Evolutionary conservation across 2,329 filamentous ascomycete species (phyloP), one percentile per base, ranked within the genome.

Genomic region (Colletotrichum sp.): DNA sequence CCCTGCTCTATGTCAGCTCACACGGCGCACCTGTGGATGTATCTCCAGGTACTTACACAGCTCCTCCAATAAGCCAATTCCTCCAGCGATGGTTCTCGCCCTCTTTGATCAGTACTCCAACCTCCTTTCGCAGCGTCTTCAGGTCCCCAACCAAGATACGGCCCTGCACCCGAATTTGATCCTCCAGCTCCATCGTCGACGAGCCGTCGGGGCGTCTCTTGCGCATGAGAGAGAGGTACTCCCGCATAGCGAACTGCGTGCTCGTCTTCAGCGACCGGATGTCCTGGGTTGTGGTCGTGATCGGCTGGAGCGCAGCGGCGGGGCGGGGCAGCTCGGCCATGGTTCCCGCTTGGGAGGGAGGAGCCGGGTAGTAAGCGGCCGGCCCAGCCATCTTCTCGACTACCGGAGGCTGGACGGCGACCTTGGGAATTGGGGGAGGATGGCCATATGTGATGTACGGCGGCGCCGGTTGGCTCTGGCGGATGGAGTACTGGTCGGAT

Each of bases 51-150:
- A 84, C 89, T 86, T 79, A 91, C 89, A 90, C 81, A 18, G 88
- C 79, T 1, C 88, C 89, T 5, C 90, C 89, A 2, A 91, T 80
- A 16, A 91, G 78, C 87, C 89, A 90, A 77, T 86, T 86, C 63
- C 89, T 85, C 89, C 89, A 91, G 44, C 90, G 85, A 60, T 88
- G 86, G 39, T 84, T 83, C 81, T 91, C 88, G 1, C 86, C 87
- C 13, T 81, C 82, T 78, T 85, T 87, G 39, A 85, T 84, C 59
- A 90, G 78, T 4, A 82, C 82, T 6, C 85, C 82, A 5, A 91
- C 85, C 76, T 89, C 85, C 26, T 83, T 82, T 24, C 88, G 83
- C 77, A 92, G 80, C 1, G 79, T 81, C 55, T 83, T 84, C 76
- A 92, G 79, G 68, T 90, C 88, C 21, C 81, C 82, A 12, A 89